A percentile compares a stretch with the other conserved stretches of the same genome.
phyloP scores from a whole-genome alignment of 192 early-diverging fungal genomes.

The Rhizoclosmatium globosum region DNA sequence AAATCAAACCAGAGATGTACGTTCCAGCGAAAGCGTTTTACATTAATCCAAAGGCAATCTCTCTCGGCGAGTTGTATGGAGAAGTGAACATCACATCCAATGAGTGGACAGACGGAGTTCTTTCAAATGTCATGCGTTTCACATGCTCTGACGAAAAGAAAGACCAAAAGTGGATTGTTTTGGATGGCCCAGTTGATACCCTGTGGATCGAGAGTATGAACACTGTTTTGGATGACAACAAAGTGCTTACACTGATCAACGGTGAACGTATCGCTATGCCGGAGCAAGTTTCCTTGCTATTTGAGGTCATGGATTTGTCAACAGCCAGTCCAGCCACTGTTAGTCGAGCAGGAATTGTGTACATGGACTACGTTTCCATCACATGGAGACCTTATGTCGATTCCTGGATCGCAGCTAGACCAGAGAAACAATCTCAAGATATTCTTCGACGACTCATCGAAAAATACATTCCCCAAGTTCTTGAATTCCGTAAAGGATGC shows the following conservation, averaged over 20 bases:
- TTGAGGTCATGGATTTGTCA: conserved; percentile 68
- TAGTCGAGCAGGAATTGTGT: conserved; percentile 66
- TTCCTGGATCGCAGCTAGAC: conserved; percentile 53
- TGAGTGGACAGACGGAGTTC: conserved; percentile 68
- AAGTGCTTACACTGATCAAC: conserved; percentile 67
- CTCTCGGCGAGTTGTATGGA: conserved; percentile 65
- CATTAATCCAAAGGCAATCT: conserved; percentile 65
- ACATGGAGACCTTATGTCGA: conserved; percentile 63
- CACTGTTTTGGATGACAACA: conserved; percentile 70
- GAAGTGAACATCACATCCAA: conserved; percentile 63
- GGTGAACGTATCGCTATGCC: conserved; percentile 67
- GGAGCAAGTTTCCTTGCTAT: conserved; percentile 65
- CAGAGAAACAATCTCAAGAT: conserved; percentile 55
- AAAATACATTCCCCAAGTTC: conserved; percentile 55
- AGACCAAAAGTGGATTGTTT: conserved; percentile 69
- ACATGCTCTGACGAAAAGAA: conserved; percentile 64
- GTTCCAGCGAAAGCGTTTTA: conserved; percentile 55
- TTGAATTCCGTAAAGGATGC: conserved; percentile 60
- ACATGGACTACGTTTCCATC: conserved; percentile 62
- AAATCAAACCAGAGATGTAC: conserved; percentile 51
- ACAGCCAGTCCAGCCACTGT: conserved; percentile 69
- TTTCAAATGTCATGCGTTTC: conserved; percentile 61
- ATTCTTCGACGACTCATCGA: conserved; percentile 51
- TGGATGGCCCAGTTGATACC: conserved; percentile 70
- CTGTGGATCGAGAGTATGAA: conserved; percentile 74